Base-by-base conservation (phyloP, 176 grass and related monocot genomes). In the Avena insularis region DNA sequence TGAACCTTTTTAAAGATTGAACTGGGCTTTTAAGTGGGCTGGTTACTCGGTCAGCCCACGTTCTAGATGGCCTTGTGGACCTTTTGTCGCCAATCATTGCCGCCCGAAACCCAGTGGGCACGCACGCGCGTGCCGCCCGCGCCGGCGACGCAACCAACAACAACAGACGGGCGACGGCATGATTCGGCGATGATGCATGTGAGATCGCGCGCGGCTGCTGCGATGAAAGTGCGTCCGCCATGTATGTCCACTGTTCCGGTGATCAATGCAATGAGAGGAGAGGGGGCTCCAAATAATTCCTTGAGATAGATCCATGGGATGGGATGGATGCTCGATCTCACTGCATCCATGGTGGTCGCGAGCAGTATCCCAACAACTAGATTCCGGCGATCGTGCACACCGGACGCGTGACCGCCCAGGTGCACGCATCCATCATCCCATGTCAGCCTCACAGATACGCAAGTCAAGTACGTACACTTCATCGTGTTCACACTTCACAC, bases 361-460 rank as follows among this genome's bases (percentile, higher is more conserved):
- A 69, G 7, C 20, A 66, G 89, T 75, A 91, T 91, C 90, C 76
- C 85, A 91, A 91, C 85, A 69, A 85, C 90, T 88, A 86, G 75
- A 84, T 87, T 61, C 76, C 48, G 38, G 47, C 61, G 61, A 78
- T 40, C 5, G 45, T 45, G 81, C 89, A 84, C 85, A 50, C 85
- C 19, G 54, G 23, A 12, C 9, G 85, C 85, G 40, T 91, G 89
- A 87, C 9, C 89, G 71, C 0, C 40, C 54, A 50, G 36, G 38
- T 85, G 76, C 55, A 75, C 12, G 54, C 54, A 40, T 85, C 57
- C 12, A 11, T 69, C 33, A 17, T 5, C 38, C 38, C 38, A 38
- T 38, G 38, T 38, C 38, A 38, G 38, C 4, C 38, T 38, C 38
- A 38, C 0, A 4, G 38, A 40, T 40, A 40, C 38, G 38, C 5